A percentile compares a stretch with the other conserved stretches of the same genome.
Evolutionary conservation across 768 basidiomycete genomes (phyloP).

Genomic region (Suillus hirtellus): DNA sequence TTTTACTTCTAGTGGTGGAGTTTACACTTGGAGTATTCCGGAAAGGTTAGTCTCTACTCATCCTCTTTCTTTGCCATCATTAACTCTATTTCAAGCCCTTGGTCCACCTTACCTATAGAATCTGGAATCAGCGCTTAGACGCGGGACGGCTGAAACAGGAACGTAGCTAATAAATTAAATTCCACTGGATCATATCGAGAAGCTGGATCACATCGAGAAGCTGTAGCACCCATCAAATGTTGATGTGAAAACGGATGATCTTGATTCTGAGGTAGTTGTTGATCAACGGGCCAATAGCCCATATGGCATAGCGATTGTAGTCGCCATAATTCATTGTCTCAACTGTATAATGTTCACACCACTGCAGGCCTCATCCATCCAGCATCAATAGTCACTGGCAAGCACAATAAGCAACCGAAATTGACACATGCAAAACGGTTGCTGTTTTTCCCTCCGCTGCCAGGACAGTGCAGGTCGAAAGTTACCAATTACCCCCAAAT

Average conservation of each 20-base stretch:
- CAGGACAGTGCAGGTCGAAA: neutral
- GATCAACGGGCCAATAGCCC: neutral
- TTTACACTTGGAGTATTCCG: conserved; percentile 79
- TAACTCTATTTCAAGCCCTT: conserved; percentile 18
- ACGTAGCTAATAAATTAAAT: neutral
- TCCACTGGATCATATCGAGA: neutral
- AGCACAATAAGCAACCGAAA: neutral
- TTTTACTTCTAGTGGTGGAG: conserved; percentile 91
- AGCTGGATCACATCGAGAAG: neutral
- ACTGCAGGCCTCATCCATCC: neutral
- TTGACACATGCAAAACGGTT: neutral
- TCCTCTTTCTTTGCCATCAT: neutral
- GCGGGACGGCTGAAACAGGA: neutral
- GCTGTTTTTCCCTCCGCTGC: neutral
- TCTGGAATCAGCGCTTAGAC: neutral
- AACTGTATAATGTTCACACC: neutral
- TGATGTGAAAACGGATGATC: neutral
- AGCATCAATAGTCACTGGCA: neutral
- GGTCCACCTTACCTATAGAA: conserved; percentile 35
- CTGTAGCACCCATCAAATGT: neutral
- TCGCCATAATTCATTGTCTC: neutral
- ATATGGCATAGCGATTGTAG: neutral
- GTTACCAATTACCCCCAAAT: neutral
- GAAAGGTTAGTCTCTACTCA: conserved; percentile 45
- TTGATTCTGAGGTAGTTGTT: neutral